Conservation (phyloP, 371 early-diverging fungal species). For the Batkoa obscura region DNA sequence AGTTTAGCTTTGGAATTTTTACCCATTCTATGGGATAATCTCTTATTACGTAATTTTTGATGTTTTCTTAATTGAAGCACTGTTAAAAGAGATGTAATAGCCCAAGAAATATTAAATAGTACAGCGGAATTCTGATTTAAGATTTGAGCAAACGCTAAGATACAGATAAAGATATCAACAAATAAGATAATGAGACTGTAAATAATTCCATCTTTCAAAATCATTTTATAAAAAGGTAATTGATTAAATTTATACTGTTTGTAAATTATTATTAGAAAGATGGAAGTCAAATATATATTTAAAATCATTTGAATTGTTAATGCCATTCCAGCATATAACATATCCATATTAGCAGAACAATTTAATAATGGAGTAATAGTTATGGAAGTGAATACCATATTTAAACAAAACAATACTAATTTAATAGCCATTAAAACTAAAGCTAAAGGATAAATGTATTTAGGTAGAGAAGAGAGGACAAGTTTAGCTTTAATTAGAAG, state of each 20-base stretch:
- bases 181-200: neutral
- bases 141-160: constrained; percentile 2
- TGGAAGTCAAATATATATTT: constrained; percentile 1
- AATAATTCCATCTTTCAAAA: constrained; percentile 5
- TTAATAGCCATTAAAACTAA: neutral
- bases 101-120: constrained; percentile 8
- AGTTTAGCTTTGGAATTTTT: no score
- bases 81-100: constrained; percentile 5
- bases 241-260: constrained; percentile 1
- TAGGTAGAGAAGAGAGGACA: neutral
- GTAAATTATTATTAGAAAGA: constrained; percentile 5
- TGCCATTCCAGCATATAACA: neutral
- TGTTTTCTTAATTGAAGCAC: constrained; percentile 3
- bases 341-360: constrained; percentile 1
- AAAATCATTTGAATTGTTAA: neutral
- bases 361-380: constrained; percentile 5
- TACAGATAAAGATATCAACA: neutral
- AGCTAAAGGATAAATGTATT: neutral
- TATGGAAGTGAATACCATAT: neutral
- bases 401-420: neutral
- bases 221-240: neutral
- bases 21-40: no score
- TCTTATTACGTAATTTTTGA: neutral
- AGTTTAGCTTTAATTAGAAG: constrained; percentile 7
- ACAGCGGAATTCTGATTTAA: constrained; percentile 2